These are phyloP conservation scores for Solanum hybrid DNA, from an alignment of 305 asterid species.

Conservation along the genomic window DNA sequence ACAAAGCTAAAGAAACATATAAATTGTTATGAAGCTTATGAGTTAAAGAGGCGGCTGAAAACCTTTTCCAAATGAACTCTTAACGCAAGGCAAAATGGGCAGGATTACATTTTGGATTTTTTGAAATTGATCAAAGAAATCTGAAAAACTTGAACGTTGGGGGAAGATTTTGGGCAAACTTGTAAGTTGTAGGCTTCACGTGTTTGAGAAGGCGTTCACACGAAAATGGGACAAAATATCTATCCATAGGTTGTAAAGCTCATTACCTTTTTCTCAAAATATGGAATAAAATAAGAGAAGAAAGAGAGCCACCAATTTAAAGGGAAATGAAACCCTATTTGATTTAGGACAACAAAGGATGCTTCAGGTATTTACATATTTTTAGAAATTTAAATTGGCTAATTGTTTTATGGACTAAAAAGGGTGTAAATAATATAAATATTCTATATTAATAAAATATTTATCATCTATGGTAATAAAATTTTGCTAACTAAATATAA, in stretches of 20 bases:
- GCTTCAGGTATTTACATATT: too few species aligned
- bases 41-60: neutral
- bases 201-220: too few species aligned
- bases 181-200: too few species aligned
- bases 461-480: neutral
- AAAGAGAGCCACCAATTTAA: neutral
- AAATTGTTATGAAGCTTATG: neutral
- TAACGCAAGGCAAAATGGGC: neutral
- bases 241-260: too few species aligned
- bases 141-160: neutral
- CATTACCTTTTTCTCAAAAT: too few species aligned
- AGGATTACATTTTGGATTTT: neutral
- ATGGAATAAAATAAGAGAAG: too few species aligned
- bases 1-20: neutral
- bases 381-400: neutral
- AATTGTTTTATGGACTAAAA: neutral
- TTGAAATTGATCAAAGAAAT: neutral
- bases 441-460: neutral
- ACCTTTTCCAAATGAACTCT: neutral
- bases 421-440: neutral
- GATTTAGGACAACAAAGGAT: neutral
- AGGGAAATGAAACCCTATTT: neutral
- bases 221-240: too few species aligned
- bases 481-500: too few species aligned
- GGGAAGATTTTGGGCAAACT: too few species aligned